These are phyloP conservation scores for Auriculariales sp. DNA, from an alignment of 768 basidiomycete genomes.

Conservation along the genomic window DNA sequence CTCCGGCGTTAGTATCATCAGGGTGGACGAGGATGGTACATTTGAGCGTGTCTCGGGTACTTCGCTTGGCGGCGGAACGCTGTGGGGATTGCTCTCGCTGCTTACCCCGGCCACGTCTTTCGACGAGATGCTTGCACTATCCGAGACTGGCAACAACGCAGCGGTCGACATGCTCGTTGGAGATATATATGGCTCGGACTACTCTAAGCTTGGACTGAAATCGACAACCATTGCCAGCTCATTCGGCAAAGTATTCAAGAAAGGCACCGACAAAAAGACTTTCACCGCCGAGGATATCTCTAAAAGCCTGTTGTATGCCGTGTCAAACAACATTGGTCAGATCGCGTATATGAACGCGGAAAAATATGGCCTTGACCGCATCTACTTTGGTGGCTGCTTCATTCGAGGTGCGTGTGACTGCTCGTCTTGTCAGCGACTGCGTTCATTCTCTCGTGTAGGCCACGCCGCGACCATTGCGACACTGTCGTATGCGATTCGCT, in stretches of 20 bases:
- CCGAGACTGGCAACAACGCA: conserved; percentile 87
- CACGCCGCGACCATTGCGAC: conserved; percentile 96
- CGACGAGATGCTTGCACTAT: conserved; percentile 94
- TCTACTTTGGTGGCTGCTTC: conserved; percentile 98
- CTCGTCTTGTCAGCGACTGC: conserved; percentile 1
- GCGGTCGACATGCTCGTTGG: conserved; percentile 97
- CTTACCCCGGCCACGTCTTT: conserved; percentile 91
- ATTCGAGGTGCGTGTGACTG: conserved; percentile 61
- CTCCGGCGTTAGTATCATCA: conserved; percentile 93
- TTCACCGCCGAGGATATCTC: conserved; percentile 91
- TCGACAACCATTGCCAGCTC: conserved; percentile 96
- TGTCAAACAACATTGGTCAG: conserved; percentile 98
- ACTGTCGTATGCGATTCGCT: conserved; percentile 95
- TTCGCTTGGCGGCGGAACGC: conserved; percentile 88
- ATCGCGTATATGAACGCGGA: conserved; percentile 99
- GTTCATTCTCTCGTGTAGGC: conserved; percentile 31
- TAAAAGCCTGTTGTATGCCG: conserved; percentile 83
- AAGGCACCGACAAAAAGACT: conserved; percentile 48
- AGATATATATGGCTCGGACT: conserved; percentile 98
- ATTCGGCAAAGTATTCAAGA: conserved; percentile 96
- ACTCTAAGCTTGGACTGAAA: conserved; percentile 87
- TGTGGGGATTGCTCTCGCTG: conserved; percentile 91
- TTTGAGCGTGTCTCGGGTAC: conserved; percentile 97
- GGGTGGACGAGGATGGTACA: conserved; percentile 86
- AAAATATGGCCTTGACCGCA: conserved; percentile 90